These are phyloP conservation scores for Zostera marina DNA, from an alignment of 116 monocot species.

Conservation along the genomic window DNA sequence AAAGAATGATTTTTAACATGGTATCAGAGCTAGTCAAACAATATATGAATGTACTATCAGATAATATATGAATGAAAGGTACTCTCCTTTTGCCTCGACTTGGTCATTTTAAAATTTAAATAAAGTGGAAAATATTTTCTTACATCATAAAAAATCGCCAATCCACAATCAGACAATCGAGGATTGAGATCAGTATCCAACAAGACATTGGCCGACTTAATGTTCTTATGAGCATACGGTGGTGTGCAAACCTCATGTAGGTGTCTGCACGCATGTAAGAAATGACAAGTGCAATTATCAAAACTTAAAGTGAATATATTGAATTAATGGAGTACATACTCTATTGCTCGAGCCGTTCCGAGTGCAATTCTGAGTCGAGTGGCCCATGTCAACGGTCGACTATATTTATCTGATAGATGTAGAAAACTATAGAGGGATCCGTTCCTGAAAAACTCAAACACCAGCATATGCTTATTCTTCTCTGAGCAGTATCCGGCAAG, in stretches of 20 bases:
- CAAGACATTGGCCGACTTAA: slow-evolving; percentile 73
- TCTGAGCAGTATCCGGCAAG: slow-evolving; percentile 83
- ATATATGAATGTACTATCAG: no score
- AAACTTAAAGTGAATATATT: no score
- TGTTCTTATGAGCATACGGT: slow-evolving; percentile 54
- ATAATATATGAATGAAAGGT: no score
- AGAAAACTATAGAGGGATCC: slow-evolving; percentile 88
- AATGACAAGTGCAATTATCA: no score
- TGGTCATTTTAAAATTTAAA: no score
- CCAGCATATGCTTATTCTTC: slow-evolving; percentile 43
- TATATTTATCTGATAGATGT: slow-evolving; percentile 93
- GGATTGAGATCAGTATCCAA: slow-evolving; percentile 74
- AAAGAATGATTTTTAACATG: no score
- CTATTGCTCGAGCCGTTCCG: slow-evolving; percentile 79
- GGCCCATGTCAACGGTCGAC: slow-evolving; percentile 93
- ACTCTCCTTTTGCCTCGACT: no score
- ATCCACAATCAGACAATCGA: slow-evolving; percentile 65
- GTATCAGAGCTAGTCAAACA: no score
- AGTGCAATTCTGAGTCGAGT: slow-evolving; percentile 93
- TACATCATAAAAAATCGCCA: no score
- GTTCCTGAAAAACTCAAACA: slow-evolving; percentile 69
- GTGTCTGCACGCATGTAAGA: slow-evolving; percentile 40
- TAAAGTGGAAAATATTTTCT: no score
- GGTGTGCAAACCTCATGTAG: slow-evolving; percentile 79
- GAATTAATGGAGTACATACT: no score